Conservation (phyloP, 2,329 filamentous ascomycete species). For the Aspergillus amoenus region DNA sequence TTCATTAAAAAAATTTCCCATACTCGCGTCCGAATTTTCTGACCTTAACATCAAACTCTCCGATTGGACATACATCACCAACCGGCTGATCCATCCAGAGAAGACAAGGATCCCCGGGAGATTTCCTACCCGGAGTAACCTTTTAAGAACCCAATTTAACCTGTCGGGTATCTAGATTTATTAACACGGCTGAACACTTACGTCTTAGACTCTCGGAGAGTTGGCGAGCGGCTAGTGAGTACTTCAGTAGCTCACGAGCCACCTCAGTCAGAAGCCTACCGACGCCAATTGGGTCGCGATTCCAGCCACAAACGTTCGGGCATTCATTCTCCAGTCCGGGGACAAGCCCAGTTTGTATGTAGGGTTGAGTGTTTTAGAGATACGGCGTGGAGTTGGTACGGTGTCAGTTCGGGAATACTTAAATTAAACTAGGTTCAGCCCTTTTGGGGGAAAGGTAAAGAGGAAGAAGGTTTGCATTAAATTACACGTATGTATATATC, state of each 20-base stretch:
- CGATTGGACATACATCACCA: not conserved
- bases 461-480: too few species aligned
- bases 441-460: too few species aligned
- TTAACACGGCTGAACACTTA: too few species aligned
- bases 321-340: not conserved
- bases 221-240: not conserved
- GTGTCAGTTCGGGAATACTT: too few species aligned
- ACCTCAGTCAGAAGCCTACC: not conserved
- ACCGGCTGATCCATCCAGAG: not conserved
- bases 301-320: not conserved
- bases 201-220: too few species aligned
- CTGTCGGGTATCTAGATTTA: too few species aligned
- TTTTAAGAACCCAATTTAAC: too few species aligned
- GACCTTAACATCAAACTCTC: not conserved
- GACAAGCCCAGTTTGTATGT: not conserved
- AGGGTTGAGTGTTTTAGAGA: not conserved
- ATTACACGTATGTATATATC: too few species aligned
- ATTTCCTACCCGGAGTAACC: too few species aligned
- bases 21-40: not conserved
- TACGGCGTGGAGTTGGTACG: too few species aligned
- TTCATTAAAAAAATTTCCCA: not conserved
- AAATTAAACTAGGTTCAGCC: too few species aligned
- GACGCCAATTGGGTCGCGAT: not conserved
- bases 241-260: not conserved
- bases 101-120: not conserved